Conservation (phyloP, 768 basidiomycete genomes). For the Lactifluus pinguis region DNA sequence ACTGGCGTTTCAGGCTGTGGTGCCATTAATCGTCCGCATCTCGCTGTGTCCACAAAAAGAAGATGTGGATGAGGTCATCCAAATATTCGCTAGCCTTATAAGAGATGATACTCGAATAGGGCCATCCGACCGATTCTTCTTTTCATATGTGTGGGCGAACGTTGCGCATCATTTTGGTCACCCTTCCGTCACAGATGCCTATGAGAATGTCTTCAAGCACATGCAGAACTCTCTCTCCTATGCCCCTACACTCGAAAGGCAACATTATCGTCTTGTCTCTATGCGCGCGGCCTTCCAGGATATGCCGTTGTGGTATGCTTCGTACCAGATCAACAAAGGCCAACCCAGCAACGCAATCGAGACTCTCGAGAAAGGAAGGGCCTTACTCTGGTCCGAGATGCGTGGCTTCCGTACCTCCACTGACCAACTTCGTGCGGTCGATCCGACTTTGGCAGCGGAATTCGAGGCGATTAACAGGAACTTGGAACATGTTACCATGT, state of each 20-base stretch:
- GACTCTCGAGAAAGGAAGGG: too few species aligned
- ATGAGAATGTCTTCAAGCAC: neutral
- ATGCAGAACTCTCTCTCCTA: neutral
- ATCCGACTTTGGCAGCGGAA: neutral
- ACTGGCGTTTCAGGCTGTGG: too few species aligned
- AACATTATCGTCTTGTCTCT: too few species aligned
- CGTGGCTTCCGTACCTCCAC: too few species aligned
- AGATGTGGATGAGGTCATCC: neutral
- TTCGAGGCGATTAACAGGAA: neutral
- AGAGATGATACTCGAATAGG: neutral
- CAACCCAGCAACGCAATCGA: too few species aligned
- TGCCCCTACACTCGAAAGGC: neutral
- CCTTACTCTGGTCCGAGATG: too few species aligned
- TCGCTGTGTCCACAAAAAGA: neutral
- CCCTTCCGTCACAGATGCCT: neutral
- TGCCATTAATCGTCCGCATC: too few species aligned
- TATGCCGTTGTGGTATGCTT: too few species aligned
- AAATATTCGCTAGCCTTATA: neutral
- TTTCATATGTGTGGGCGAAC: neutral
- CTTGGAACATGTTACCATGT: neutral
- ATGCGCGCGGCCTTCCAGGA: too few species aligned
- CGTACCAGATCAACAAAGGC: too few species aligned
- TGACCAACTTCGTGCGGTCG: too few species aligned
- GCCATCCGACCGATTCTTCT: neutral
- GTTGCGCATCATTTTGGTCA: neutral